A percentile compares a stretch with the other conserved stretches of the same genome.
These are phyloP conservation scores for Herpotrichia juniperi DNA, from an alignment of 2,329 filamentous ascomycete species.

Conservation along the genomic window DNA sequence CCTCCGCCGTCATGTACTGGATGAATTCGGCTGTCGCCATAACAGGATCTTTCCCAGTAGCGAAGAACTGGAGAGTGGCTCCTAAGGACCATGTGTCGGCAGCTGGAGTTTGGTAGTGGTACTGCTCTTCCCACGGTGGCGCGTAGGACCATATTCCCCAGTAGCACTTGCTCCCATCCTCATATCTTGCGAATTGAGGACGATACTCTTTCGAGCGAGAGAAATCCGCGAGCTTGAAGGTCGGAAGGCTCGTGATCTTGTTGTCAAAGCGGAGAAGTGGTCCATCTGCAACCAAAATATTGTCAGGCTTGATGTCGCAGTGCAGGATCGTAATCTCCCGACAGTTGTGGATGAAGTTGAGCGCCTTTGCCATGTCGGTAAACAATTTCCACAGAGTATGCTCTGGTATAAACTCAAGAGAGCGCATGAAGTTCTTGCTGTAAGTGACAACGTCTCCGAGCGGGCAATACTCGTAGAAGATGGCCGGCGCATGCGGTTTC, in stretches of 20 bases:
- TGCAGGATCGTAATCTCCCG: conserved; percentile 65
- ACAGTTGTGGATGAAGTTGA: conserved; percentile 27
- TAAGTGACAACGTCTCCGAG: conserved; percentile 22
- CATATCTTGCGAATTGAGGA: no score
- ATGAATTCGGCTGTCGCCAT: conserved; percentile 7
- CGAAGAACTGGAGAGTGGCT: conserved; percentile 26
- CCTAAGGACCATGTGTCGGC: conserved; percentile 31
- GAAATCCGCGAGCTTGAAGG: conserved; percentile 30
- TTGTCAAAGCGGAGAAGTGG: conserved; percentile 2
- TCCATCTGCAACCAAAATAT: conserved; percentile 72
- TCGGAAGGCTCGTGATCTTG: conserved; percentile 19
- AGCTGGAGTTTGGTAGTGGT: conserved; percentile 9
- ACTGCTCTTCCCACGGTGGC: conserved; percentile 13
- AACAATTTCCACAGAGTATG: conserved; percentile 34
- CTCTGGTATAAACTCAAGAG: conserved; percentile 17
- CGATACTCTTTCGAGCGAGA: conserved; percentile 15
- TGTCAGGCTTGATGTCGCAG: conserved; percentile 91
- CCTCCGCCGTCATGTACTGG: background rate
- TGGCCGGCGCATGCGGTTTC: conserved; percentile 14
- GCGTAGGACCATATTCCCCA: no score
- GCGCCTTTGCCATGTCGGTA: conserved; percentile 25
- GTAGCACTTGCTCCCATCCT: no score
- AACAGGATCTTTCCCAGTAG: conserved; percentile 15
- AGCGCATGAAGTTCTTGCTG: conserved; percentile 1
- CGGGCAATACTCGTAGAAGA: conserved; percentile 25